A percentile compares a stretch with the other conserved stretches of the same genome.
Conservation (phyloP, 2,329 filamentous ascomycete genomes). For the Metarhizium rileyi region DNA sequence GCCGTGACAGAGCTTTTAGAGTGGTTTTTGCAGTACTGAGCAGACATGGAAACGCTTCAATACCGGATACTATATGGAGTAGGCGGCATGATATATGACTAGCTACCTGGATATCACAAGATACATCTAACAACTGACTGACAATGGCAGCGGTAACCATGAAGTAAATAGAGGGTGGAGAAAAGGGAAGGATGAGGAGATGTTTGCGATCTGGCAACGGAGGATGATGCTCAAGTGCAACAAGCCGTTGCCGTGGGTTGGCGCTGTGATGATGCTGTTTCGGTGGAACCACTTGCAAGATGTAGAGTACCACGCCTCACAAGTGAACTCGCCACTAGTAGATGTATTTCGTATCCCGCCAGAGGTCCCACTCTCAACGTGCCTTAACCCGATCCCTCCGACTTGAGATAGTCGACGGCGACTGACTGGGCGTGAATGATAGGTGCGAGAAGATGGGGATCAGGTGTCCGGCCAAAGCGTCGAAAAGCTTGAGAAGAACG, state of each 20-base stretch:
- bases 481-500: slow-evolving; percentile 20
- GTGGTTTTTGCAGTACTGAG: background rate
- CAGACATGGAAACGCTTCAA: background rate
- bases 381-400: no score
- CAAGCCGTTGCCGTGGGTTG: no score
- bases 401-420: background rate
- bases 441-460: slow-evolving; percentile 13
- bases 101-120: background rate
- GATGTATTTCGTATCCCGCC: no score
- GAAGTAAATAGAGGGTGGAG: no score
- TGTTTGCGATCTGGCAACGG: no score
- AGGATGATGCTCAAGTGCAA: no score
- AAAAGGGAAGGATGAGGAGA: background rate
- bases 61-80: background rate
- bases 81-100: background rate
- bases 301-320: no score
- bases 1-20: background rate
- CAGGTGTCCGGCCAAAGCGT: slow-evolving; percentile 19
- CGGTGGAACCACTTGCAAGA: no score
- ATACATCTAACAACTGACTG: background rate
- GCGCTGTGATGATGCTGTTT: no score
- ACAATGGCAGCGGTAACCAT: background rate
- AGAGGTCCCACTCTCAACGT: no score
- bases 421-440: background rate
- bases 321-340: no score